Base-by-base conservation (phyloP, 306 rosid species). In the Corylus americana region DNA sequence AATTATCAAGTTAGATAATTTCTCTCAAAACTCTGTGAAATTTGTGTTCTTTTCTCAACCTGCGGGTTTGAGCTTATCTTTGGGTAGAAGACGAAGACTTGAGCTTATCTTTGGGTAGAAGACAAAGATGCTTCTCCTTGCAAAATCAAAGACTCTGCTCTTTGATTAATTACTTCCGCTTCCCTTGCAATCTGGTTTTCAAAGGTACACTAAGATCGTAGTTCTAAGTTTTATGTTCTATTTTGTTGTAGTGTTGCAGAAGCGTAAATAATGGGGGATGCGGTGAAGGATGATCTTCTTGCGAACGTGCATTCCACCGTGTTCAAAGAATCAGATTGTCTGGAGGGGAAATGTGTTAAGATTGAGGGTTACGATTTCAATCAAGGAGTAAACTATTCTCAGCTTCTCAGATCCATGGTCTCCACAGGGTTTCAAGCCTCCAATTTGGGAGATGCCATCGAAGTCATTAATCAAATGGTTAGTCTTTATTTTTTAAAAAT, bases 401-500 rank as follows among this genome's bases (percentile, higher is more conserved):
- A 85, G 58, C 93, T 95, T 68, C 82, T 95, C 62, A 70, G 55
- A 11, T 90, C 98, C 64, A 67, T 95, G 87, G 7, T 87, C 75
- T 78, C 89, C 59, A 91, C 98, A 71, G 98, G 98, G 0, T 95
- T 95, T 76, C 98, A 95, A 70, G 99, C 99, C 80, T 92, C 98
- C 72, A 86, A 92, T 78, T 86, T 95, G 17, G 99, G 87, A 31
- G 96, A 91, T 48, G 98, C 99, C 58, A 82, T 95, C 2, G 69
- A 89, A 77, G 83, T 91, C 18, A 87, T 91, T 68, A 91, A 91
- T 87, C 83, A 93, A 81, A 95, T 95, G 99, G 97, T 94, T 51
- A 11, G 69, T 75, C 72, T 74, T 50, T 61, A 66, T 83, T 12
- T 55, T 31, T 16, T 8, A 59, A 18, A 5, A 22, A 16, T 67